These are phyloP conservation scores for Dendrobium huoshanense DNA, from an alignment of 106 monocot genomes.

Conservation along the genomic window DNA sequence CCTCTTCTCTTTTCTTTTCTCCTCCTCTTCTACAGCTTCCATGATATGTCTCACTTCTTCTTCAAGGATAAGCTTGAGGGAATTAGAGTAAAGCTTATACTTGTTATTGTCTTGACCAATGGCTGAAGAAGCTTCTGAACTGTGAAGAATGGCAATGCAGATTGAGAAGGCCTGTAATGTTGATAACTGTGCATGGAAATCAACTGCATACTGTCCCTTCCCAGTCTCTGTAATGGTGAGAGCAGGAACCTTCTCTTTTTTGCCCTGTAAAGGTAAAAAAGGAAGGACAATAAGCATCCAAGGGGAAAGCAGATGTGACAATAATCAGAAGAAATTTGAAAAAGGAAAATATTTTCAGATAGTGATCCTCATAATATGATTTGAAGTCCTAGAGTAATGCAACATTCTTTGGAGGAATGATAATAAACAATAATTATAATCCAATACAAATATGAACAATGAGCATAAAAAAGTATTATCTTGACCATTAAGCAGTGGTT, in stretches of 20 bases:
- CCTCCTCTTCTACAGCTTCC: conserved; percentile 34
- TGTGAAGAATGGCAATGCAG: conserved; percentile 56
- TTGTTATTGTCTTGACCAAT: conserved; percentile 24
- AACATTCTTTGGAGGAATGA: no score
- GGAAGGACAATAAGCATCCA: background rate
- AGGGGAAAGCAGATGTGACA: background rate
- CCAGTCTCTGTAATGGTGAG: conserved; percentile 34
- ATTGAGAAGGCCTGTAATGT: conserved; percentile 64
- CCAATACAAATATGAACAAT: no score
- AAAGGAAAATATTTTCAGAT: background rate
- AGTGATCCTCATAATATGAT: no score
- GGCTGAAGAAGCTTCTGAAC: conserved; percentile 35
- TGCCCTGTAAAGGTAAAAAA: conserved; percentile 31
- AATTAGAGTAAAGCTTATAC: conserved; percentile 38
- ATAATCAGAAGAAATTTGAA: background rate
- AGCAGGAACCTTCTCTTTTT: conserved; percentile 56
- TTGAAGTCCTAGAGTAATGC: no score
- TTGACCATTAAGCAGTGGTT: no score
- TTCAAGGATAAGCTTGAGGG: conserved; percentile 50
- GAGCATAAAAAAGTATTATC: no score
- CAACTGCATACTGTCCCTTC: conserved; percentile 49
- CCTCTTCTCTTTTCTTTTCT: conserved; percentile 43
- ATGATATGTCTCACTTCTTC: conserved; percentile 51
- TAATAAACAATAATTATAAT: no score
- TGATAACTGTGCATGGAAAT: conserved; percentile 71